Base-by-base conservation (phyloP, 495 filamentous ascomycete species). In the Elasticomyces elasticus region DNA sequence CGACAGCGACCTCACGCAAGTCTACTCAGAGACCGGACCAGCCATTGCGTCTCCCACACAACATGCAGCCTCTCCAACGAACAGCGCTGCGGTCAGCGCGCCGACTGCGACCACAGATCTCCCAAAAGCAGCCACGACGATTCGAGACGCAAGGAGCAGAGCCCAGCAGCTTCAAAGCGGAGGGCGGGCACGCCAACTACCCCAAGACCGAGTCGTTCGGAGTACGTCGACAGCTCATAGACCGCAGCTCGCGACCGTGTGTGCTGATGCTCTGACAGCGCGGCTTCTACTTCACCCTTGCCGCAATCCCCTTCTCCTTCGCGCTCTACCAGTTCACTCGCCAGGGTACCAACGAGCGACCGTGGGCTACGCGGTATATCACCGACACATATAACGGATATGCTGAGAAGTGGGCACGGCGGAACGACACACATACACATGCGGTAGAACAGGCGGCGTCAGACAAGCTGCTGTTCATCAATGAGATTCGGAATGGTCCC, bases 371-470 rank as follows among this genome's bases (percentile, higher is more conserved):
- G 19, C 71, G 73, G 51, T 62, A 79, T 51, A 83, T 89, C 62
- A 62, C 67, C 44, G 75, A 76, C 46, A 52, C 60, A 9, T 87
- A 77, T 61, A 62, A 66, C 19, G 53, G 70, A 30, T 67, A 66
- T 35, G 59, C 68, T 27, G 69, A 82, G 56, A 60, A 72, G 2
- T 83, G 76, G 65, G 76, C 77, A 61, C 67, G 76, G 60, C 72
- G 77, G 46, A 87, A 86, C 62, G 71, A 73, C 24, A 62, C 84
- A 51, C 85, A 83, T 64, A 82, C 79, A 5, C 68, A 66, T 30
- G 75, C 78, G 60, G 66, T 87, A 47, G 84, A 88, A 72, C 81
- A 82, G 69, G 85, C 84, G 20, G 86, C 79, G 20, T 63, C 70
- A 44, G 83, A 89, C 66, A 72, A 79, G 62, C 78, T 81, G 60